phyloP scores from a whole-genome alignment of 2,329 filamentous ascomycete species.

The Xylaria digitata region DNA sequence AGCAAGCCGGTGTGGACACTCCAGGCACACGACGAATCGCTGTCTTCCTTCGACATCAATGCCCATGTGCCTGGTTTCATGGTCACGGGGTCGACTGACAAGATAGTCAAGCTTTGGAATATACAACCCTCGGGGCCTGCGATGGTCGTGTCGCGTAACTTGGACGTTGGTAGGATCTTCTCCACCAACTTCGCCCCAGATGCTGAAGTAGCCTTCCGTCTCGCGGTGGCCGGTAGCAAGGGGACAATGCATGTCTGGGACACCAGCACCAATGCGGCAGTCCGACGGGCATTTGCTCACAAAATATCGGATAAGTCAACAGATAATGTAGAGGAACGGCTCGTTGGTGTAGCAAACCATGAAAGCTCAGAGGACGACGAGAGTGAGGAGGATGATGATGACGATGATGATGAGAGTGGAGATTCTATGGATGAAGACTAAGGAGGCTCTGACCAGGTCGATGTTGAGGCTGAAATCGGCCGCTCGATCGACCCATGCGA shows the following conservation, averaged over 20 bases:
- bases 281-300: conserved; percentile 84
- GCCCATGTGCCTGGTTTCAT: conserved; percentile 89
- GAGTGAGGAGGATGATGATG: conserved; percentile 49
- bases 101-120: conserved; percentile 97
- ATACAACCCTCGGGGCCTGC: conserved; percentile 82
- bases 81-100: conserved; percentile 92
- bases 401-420: conserved; percentile 51
- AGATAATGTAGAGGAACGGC: conserved; percentile 76
- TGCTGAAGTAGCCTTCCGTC: conserved; percentile 86
- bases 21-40: conserved; percentile 92
- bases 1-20: conserved; percentile 93
- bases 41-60: conserved; percentile 95
- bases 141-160: conserved; percentile 90
- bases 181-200: conserved; percentile 91
- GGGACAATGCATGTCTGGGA: conserved; percentile 95
- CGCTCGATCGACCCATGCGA: conserved; percentile 38
- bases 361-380: conserved; percentile 63
- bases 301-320: conserved; percentile 69
- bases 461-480: conserved; percentile 30
- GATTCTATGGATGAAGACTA: conserved; percentile 70
- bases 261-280: conserved; percentile 89
- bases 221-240: conserved; percentile 95
- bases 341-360: conserved; percentile 78
- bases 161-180: conserved; percentile 96
- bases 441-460: conserved; percentile 22